phyloP scores from a whole-genome alignment of 2,329 filamentous ascomycete species.

The Dactylellina sp. region DNA sequence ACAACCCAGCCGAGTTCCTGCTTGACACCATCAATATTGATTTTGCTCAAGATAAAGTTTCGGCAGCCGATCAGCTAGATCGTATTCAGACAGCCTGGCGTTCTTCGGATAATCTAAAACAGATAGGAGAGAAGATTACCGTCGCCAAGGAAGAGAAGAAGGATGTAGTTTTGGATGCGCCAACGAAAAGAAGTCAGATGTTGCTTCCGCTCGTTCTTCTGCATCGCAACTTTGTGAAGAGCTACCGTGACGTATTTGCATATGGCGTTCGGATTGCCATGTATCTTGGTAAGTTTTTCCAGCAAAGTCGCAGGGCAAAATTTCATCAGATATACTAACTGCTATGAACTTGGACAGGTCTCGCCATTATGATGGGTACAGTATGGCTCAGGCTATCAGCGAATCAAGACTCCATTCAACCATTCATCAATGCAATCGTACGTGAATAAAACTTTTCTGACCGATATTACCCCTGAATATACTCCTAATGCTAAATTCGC shows the following conservation, averaged over 20 bases:
- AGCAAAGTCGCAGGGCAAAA: slow-evolving; percentile 8
- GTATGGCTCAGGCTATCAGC: slow-evolving; percentile 81
- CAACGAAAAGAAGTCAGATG: slow-evolving; percentile 65
- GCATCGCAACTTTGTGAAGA: slow-evolving; percentile 84
- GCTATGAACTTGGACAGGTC: slow-evolving; percentile 62
- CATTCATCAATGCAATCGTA: slow-evolving; percentile 81
- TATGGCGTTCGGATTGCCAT: slow-evolving; percentile 86
- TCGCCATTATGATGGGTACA: slow-evolving; percentile 89
- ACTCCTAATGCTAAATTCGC: neutral
- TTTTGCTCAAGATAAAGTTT: slow-evolving; percentile 66
- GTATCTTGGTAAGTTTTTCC: slow-evolving; percentile 72
- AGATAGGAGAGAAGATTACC: slow-evolving; percentile 60
- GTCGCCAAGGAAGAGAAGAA: slow-evolving; percentile 61
- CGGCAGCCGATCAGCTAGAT: slow-evolving; percentile 64
- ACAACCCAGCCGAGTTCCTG: slow-evolving; percentile 83
- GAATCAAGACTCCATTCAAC: slow-evolving; percentile 78
- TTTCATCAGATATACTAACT: slow-evolving; percentile 46
- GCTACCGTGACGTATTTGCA: slow-evolving; percentile 82
- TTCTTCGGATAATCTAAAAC: slow-evolving; percentile 63
- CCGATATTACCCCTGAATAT: neutral
- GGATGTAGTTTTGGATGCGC: slow-evolving; percentile 56
- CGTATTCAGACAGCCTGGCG: slow-evolving; percentile 58
- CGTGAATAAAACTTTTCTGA: slow-evolving; percentile 8
- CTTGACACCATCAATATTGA: slow-evolving; percentile 83
- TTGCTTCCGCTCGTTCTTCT: slow-evolving; percentile 73